phyloP scores from a whole-genome alignment of 1,139 yeast genomes.

The Candida sanyaensis region DNA sequence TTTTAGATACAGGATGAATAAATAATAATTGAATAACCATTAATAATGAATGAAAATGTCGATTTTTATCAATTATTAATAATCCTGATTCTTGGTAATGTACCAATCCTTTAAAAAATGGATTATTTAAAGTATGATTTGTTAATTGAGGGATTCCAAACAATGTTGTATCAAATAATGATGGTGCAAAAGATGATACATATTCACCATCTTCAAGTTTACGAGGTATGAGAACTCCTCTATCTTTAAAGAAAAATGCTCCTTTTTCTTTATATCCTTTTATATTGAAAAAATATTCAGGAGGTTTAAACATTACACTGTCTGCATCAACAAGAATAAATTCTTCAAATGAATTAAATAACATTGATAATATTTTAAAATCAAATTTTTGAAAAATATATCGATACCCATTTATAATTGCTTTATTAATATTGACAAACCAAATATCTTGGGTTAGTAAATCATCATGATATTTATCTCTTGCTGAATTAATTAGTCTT shows the following conservation, averaged over 20 bases:
- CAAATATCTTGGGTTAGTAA: conserved; percentile 42
- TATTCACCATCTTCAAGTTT: conserved; percentile 30
- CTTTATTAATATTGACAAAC: conserved; percentile 41
- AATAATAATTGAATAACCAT: conserved; percentile 45
- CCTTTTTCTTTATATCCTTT: conserved; percentile 39
- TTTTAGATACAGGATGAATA: conserved; percentile 36
- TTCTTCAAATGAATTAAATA: conserved; percentile 54
- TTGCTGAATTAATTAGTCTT: conserved; percentile 27
- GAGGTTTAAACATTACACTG: conserved; percentile 40
- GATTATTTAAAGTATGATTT: conserved; percentile 29
- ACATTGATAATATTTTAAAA: conserved; percentile 51
- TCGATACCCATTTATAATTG: conserved; percentile 28
- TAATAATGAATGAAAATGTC: conserved; percentile 44
- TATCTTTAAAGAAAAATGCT: conserved; percentile 50
- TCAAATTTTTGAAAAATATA: conserved; percentile 38
- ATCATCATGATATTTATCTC: conserved; percentile 21
- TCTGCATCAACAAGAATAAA: conserved; percentile 55
- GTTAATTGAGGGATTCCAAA: conserved; percentile 37
- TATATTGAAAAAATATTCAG: conserved; percentile 38
- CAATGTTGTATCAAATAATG: conserved; percentile 34
- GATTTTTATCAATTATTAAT: conserved; percentile 42
- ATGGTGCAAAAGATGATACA: conserved; percentile 40
- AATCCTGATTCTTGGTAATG: conserved; percentile 58
- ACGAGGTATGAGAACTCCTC: conserved; percentile 36
- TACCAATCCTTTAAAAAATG: conserved; percentile 30